Base-by-base conservation (phyloP, 331 rosid species). In the Rhamnella rubrinervis region DNA sequence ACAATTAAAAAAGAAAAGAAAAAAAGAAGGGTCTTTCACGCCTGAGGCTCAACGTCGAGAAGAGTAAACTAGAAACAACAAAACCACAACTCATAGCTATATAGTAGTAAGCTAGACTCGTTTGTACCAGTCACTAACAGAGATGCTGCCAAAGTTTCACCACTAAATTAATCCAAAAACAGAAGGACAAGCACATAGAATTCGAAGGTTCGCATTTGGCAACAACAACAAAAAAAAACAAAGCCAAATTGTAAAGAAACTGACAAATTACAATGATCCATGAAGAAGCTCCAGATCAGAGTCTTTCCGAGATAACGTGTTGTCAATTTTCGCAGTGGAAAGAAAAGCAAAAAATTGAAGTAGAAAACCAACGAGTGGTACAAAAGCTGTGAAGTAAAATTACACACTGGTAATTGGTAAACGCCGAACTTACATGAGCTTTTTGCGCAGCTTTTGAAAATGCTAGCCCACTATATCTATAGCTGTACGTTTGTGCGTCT, bases 401-500 rank as follows among this genome's bases (percentile, higher is more conserved):
- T 31, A 31, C 35, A 31, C 35, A 4, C 35, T 31, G 5, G 35
- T 12, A 69, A 23, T 23, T 23, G 11, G 47, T 12, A 69, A 56
- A 67, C 6, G 26, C 58, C 18, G 40, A 39, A 65, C 67, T 49
- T 40, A 76, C 80, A 46, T 9, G 35, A 49, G 55, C 38, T 31
- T 19, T 63, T 19, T 18, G 63, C 62, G 38, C 51, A 21, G 68
- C 68, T 75, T 70, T 74, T 40, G 19, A 57, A 55, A 38, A 46
- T 51, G 14, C 20, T 49, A 5, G 20, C 39, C 4, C 25, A 9
- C 40, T 58, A 16, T 31, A 56, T 50, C 6, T n/a, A 31, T 59
- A 23, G 4, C 26, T 25, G 28, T 58, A 58, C 18, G 6, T 19
- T 11, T 63, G 46, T 21, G 1, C 13, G 4, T 19, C 20, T 63